Percentiles rank a stretch among this genome's conserved stretches.
Conservation (phyloP, 208 protist genomes). For the Porcisia deanei region DNA sequence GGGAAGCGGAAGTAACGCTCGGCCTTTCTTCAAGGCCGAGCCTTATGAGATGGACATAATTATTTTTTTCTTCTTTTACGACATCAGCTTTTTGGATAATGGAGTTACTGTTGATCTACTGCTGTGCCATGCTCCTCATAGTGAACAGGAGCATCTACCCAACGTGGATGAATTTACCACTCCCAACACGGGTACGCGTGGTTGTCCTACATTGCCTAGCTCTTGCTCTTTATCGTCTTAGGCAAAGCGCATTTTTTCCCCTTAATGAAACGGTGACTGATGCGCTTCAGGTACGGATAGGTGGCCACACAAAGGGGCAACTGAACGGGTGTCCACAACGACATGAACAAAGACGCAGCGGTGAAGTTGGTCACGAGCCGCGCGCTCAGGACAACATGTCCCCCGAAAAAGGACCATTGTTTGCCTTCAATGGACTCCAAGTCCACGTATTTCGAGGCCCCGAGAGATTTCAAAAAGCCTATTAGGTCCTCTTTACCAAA, state of each 20-base stretch:
- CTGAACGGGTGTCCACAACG: conserved; percentile 49
- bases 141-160: neutral
- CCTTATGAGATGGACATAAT: neutral
- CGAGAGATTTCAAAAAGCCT: conserved; percentile 39
- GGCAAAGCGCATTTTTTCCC: neutral
- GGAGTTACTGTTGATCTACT: neutral
- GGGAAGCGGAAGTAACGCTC: neutral
- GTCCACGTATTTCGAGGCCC: conserved; percentile 42
- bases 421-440: conserved; percentile 38
- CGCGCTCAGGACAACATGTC: conserved; percentile 38
- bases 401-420: conserved; percentile 49
- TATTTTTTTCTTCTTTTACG: neutral
- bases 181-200: neutral
- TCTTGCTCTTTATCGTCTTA: neutral
- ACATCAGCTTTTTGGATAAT: neutral
- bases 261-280: neutral
- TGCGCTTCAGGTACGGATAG: conserved; percentile 35
- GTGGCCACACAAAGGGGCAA: conserved; percentile 47
- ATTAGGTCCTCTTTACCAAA: conserved; percentile 57
- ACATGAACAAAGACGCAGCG: conserved; percentile 61
- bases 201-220: neutral
- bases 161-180: neutral
- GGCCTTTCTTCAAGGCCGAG: neutral
- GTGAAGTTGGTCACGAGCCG: conserved; percentile 55
- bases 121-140: neutral